These are phyloP conservation scores for Fusarium denticulatum DNA, from an alignment of 2,329 filamentous ascomycete genomes.

Conservation along the genomic window DNA sequence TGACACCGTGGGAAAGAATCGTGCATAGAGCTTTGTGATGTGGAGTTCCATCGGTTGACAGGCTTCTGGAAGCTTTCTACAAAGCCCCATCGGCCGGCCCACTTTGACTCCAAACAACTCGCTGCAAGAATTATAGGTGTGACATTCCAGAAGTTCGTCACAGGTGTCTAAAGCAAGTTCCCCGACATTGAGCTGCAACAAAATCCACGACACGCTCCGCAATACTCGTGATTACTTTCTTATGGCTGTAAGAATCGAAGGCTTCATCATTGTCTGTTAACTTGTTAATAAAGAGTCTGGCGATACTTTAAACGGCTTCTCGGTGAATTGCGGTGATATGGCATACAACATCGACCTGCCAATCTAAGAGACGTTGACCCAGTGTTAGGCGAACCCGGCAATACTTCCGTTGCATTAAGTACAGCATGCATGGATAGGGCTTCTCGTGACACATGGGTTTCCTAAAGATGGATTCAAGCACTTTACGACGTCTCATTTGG, in stretches of 20 bases:
- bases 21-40: not conserved
- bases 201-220: not conserved
- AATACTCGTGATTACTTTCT: not conserved
- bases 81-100: conserved; percentile 36
- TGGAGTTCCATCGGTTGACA: conserved; percentile 28
- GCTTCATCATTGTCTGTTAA: not conserved
- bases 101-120: conserved; percentile 33
- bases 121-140: conserved; percentile 30
- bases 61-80: conserved; percentile 47
- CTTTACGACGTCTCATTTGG: conserved; percentile 33
- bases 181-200: not conserved
- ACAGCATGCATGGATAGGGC: conserved; percentile 17
- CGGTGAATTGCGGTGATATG: conserved; percentile 13
- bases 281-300: not conserved
- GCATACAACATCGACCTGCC: conserved; percentile 6
- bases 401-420: conserved; percentile 33
- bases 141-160: conserved; percentile 13
- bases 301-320: not conserved
- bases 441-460: conserved; percentile 20
- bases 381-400: conserved; percentile 40
- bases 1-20: conserved; percentile 30
- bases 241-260: not conserved
- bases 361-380: conserved; percentile 20
- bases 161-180: conserved; percentile 7
- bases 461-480: conserved; percentile 15